Percentiles rank a stretch among this genome's conserved stretches.
Conservation (phyloP, 2,329 filamentous ascomycete genomes). For the Corynespora cassiicola region DNA sequence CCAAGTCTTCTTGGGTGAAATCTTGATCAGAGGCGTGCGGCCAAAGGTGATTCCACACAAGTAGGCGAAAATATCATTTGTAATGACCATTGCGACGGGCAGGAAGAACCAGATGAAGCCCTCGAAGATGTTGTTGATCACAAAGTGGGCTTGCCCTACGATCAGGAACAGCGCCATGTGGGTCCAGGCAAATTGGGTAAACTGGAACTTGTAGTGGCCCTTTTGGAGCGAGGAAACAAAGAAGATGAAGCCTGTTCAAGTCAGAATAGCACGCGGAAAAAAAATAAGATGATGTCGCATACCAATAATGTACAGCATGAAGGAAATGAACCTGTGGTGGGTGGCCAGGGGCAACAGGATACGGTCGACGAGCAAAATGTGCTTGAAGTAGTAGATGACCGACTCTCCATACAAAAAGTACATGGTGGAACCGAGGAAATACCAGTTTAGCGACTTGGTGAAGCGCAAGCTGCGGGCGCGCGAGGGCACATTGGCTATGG, state of each 20-base stretch:
- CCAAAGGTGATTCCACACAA: conserved; percentile 97
- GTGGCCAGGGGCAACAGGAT: conserved; percentile 92
- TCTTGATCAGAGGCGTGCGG: conserved; percentile 93
- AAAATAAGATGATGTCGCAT: conserved; percentile 41
- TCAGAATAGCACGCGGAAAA: conserved; percentile 26
- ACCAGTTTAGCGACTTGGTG: conserved; percentile 98
- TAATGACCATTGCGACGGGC: conserved; percentile 92
- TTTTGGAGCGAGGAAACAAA: conserved; percentile 95
- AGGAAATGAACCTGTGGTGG: conserved; percentile 98
- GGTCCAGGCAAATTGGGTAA: conserved; percentile 99
- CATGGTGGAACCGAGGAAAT: conserved; percentile 98
- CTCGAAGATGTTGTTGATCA: conserved; percentile 99
- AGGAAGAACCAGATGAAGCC: conserved; percentile 99
- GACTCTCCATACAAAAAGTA: conserved; percentile 99
- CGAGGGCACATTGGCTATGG: conserved; percentile 93
- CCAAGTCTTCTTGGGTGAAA: conserved; percentile 98
- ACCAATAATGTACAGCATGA: conserved; percentile 98
- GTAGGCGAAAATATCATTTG: conserved; percentile 98
- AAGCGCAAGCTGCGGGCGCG: conserved; percentile 88
- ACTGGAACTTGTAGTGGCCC: conserved; percentile 97
- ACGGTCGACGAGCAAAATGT: conserved; percentile 93
- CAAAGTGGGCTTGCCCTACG: conserved; percentile 96
- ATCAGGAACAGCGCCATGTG: conserved; percentile 99
- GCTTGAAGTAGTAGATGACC: conserved; percentile 99
- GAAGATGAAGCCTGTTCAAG: conserved; percentile 83